Evolutionary conservation across 192 early-diverging fungal genomes (phyloP).

Genomic region (Podila clonocystis): DNA sequence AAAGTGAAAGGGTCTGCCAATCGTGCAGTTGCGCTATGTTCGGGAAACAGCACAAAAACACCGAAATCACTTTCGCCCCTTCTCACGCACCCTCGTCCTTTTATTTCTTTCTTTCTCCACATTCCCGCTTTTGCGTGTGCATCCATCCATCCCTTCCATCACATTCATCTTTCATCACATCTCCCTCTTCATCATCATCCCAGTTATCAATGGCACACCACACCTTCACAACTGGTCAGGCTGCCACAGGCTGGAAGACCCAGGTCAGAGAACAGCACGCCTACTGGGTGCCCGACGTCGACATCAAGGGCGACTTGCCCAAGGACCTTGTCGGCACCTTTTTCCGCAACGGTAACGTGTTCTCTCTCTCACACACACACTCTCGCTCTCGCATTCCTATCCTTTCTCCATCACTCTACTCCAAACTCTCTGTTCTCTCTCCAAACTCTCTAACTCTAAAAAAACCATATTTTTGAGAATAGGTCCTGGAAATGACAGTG

Average conservation of each 20-base stretch:
- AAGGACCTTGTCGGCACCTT: constrained; percentile 47
- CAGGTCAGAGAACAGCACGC: constrained; percentile 31
- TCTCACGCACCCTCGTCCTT: too few relatives aligned
- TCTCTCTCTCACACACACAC: background rate
- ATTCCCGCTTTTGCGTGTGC: background rate
- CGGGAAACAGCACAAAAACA: too few relatives aligned
- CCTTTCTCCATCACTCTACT: background rate
- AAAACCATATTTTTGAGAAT: too few relatives aligned
- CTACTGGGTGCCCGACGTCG: constrained; percentile 49
- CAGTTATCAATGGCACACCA: constrained; percentile 14
- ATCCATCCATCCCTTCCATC: background rate
- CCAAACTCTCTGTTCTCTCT: background rate
- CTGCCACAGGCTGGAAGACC: constrained; percentile 36
- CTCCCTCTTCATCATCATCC: too few relatives aligned
- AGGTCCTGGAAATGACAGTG: constrained; percentile 44
- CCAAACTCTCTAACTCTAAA: too few relatives aligned
- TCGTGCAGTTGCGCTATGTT: too few relatives aligned
- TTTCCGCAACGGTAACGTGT: constrained; percentile 41
- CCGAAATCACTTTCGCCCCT: too few relatives aligned
- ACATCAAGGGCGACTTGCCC: constrained; percentile 32
- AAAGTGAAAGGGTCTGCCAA: too few relatives aligned
- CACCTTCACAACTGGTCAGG: constrained; percentile 15
- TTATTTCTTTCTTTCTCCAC: background rate
- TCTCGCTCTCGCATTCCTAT: too few relatives aligned
- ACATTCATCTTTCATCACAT: too few relatives aligned